phyloP scores from a whole-genome alignment of 2,329 filamentous ascomycete species.

The Aspergillus sp. region DNA sequence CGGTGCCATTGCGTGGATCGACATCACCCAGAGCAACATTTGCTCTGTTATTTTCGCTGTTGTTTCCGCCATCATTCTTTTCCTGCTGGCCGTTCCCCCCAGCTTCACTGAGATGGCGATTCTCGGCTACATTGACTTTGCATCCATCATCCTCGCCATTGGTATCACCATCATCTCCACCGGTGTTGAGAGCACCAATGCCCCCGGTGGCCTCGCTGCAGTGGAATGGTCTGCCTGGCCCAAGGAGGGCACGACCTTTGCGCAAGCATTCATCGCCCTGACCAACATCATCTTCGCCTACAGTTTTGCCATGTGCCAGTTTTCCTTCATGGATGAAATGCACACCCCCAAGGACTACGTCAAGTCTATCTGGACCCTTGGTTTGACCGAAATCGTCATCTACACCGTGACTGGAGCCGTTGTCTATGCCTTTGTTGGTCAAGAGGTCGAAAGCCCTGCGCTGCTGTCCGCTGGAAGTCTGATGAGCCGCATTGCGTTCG shows the following conservation, averaged over 20 bases:
- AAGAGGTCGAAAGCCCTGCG: slow-evolving; percentile 33
- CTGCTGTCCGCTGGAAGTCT: slow-evolving; percentile 28
- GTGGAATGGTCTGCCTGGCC: slow-evolving; percentile 34
- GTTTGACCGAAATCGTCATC: slow-evolving; percentile 22
- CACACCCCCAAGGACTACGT: slow-evolving; percentile 25
- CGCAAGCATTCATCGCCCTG: slow-evolving; percentile 34
- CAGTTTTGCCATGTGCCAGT: slow-evolving; percentile 40
- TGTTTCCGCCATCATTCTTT: slow-evolving; percentile 41
- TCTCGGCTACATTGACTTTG: slow-evolving; percentile 40
- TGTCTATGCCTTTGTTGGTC: slow-evolving; percentile 36
- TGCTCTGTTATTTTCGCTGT: slow-evolving; percentile 46
- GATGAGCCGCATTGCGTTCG: slow-evolving; percentile 34
- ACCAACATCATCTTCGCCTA: slow-evolving; percentile 43
- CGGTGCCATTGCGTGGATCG: slow-evolving; percentile 47
- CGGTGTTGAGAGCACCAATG: slow-evolving; percentile 27
- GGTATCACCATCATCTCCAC: slow-evolving; percentile 38
- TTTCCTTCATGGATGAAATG: slow-evolving; percentile 29
- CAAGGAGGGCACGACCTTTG: slow-evolving; percentile 30
- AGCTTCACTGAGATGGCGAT: slow-evolving; percentile 40
- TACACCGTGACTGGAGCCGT: slow-evolving; percentile 26
- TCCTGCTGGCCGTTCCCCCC: slow-evolving; percentile 34
- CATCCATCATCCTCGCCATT: slow-evolving; percentile 35
- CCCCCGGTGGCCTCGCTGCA: slow-evolving; percentile 23
- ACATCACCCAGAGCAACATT: slow-evolving; percentile 40
- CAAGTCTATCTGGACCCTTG: slow-evolving; percentile 26